phyloP scores from a whole-genome alignment of 2,329 filamentous ascomycete species.

The Ceratocystis lukuohia region DNA sequence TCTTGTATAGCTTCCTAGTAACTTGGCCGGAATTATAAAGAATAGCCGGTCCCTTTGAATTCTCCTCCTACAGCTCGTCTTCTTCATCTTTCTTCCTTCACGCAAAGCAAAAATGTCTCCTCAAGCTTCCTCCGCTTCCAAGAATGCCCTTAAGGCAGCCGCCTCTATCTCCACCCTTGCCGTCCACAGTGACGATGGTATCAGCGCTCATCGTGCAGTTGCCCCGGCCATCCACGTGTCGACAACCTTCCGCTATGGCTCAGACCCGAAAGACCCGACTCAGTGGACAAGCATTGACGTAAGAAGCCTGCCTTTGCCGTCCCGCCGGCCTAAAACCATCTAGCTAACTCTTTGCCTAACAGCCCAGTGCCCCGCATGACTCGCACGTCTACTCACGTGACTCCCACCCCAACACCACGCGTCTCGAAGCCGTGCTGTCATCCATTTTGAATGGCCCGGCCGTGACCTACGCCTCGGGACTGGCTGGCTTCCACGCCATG shows the following conservation, averaged over 20 bases:
- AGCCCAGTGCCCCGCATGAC: constrained; percentile 41
- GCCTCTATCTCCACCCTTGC: constrained; percentile 50
- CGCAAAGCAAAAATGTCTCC: not conserved
- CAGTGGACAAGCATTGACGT: constrained; percentile 42
- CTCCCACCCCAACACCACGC: constrained; percentile 64
- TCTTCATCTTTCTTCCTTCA: not conserved
- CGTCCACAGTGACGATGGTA: constrained; percentile 69
- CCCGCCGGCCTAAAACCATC: not conserved
- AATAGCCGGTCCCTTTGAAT: not conserved
- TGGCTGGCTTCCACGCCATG: constrained; percentile 78
- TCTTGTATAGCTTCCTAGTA: not conserved
- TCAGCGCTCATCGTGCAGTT: constrained; percentile 63
- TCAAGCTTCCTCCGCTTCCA: not conserved
- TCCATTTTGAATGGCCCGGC: constrained; percentile 55
- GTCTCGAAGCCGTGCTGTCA: constrained; percentile 71
- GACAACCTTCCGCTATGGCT: constrained; percentile 75
- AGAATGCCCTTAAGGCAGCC: constrained; percentile 13
- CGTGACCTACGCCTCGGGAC: constrained; percentile 70
- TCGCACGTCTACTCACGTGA: constrained; percentile 75
- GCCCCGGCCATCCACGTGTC: constrained; percentile 83
- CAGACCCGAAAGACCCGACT: constrained; percentile 52
- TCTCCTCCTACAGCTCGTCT: not conserved
- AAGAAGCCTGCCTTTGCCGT: constrained; percentile 24
- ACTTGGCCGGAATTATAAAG: not conserved
- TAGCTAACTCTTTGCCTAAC: not conserved